Percentiles rank a stretch among this genome's conserved stretches.
Evolutionary conservation across 495 filamentous ascomycete species (phyloP).

Genomic region (Penicillium chermesinum): DNA sequence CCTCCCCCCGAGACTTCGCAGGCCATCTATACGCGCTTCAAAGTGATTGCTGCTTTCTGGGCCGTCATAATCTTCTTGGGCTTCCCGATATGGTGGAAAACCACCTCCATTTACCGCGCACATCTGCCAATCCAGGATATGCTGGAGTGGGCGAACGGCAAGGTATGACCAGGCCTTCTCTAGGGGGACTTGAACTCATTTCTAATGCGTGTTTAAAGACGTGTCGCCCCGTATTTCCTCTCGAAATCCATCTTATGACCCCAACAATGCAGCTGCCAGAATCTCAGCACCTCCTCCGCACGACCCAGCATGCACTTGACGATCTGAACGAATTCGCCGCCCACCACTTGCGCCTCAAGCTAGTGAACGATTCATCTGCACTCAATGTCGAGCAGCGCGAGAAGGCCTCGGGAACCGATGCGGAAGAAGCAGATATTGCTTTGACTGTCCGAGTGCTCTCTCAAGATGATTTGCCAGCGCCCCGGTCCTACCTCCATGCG

Average conservation of each 20-base stretch:
- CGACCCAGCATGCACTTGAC: conserved; percentile 85
- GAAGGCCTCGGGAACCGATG: conserved; percentile 1
- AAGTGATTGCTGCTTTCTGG: conserved; percentile 89
- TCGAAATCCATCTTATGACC: conserved; percentile 74
- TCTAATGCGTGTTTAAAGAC: conserved; percentile 47
- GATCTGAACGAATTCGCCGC: conserved; percentile 89
- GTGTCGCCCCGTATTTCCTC: conserved; percentile 82
- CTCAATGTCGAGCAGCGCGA: conserved; percentile 1
- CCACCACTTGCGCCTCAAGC: conserved; percentile 75
- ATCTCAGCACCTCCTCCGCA: conserved; percentile 69
- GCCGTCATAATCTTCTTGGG: conserved; percentile 76
- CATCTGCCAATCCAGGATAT: conserved; percentile 78
- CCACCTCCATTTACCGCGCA: conserved; percentile 91
- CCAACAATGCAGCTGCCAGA: conserved; percentile 62
- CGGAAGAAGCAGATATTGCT: conserved; percentile 48
- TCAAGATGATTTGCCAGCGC: conserved; percentile 48
- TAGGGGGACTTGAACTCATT: neutral
- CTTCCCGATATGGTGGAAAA: conserved; percentile 93
- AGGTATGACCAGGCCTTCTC: conserved; percentile 47
- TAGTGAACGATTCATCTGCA: conserved; percentile 44
- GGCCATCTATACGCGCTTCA: conserved; percentile 59
- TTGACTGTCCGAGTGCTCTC: conserved; percentile 66
- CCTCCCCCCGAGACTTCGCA: conserved; percentile 74
- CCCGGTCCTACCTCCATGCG: conserved; percentile 57
- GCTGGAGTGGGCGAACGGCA: conserved; percentile 89